Evolutionary conservation across 2,329 filamentous ascomycete genomes (phyloP).

Genomic region (Aspergillus caelatus): DNA sequence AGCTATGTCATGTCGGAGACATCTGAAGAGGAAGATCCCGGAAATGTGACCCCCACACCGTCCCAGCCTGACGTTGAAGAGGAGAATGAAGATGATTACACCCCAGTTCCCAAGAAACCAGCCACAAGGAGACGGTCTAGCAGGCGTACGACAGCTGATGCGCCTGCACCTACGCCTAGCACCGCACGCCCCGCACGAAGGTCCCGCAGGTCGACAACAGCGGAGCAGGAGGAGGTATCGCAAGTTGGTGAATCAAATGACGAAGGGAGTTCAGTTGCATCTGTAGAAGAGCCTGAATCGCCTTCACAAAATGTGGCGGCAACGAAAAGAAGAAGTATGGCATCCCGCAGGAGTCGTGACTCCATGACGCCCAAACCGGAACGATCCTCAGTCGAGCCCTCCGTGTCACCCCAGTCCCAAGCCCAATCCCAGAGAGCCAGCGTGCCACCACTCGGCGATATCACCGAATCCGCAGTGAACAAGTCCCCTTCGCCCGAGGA

Average conservation of each 20-base stretch:
- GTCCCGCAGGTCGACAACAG: conserved; percentile 49
- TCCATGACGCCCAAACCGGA: conserved; percentile 44
- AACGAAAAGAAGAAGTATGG: conserved; percentile 69
- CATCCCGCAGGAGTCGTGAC: conserved; percentile 44
- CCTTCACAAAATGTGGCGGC: conserved; percentile 57
- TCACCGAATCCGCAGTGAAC: conserved; percentile 69
- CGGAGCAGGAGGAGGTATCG: conserved; percentile 62
- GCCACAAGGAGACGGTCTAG: conserved; percentile 61
- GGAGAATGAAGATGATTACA: conserved; percentile 77
- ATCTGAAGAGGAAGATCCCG: conserved; percentile 71
- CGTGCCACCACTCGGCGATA: conserved; percentile 69
- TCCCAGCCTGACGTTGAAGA: conserved; percentile 53
- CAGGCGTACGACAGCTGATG: conserved; percentile 54
- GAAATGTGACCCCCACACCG: conserved; percentile 49
- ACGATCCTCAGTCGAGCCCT: conserved; percentile 51
- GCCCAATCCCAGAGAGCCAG: conserved; percentile 43
- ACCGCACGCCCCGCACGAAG: conserved; percentile 33
- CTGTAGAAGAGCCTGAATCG: conserved; percentile 53
- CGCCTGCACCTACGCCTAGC: conserved; percentile 52
- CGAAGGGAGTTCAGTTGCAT: conserved; percentile 32
- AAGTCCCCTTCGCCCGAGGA: conserved; percentile 54
- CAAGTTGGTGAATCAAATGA: conserved; percentile 47
- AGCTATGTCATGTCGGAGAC: conserved; percentile 75
- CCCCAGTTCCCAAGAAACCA: conserved; percentile 67
- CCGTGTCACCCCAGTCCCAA: conserved; percentile 55